Conservation (phyloP, 176 grass and related monocot species). For the Stipa capillata region DNA sequence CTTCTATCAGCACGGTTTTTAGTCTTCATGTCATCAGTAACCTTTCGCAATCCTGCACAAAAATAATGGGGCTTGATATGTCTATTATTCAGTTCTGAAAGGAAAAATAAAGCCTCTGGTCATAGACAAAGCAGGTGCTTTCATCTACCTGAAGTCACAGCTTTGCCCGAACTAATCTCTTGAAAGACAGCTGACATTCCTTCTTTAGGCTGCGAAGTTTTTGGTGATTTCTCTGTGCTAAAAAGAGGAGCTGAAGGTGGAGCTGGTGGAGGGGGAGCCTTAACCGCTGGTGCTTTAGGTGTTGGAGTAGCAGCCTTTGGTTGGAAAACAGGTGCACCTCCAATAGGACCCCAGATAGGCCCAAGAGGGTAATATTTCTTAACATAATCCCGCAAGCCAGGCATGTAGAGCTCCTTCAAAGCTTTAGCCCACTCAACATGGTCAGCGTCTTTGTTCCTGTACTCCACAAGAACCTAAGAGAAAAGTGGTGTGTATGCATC, state of each 20-base stretch:
- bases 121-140: background rate
- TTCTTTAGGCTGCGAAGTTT: constrained; percentile 55
- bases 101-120: background rate
- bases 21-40: constrained; percentile 89
- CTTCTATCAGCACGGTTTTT: constrained; percentile 85
- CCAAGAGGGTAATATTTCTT: constrained; percentile 87
- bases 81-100: background rate
- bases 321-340: constrained; percentile 29
- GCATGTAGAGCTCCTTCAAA: constrained; percentile 85
- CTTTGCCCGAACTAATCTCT: constrained; percentile 75
- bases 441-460: constrained; percentile 83
- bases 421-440: constrained; percentile 97
- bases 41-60: constrained; percentile 74
- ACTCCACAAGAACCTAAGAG: constrained; percentile 83
- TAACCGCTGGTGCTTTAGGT: constrained; percentile 45
- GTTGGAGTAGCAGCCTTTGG: constrained; percentile 47
- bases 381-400: constrained; percentile 87
- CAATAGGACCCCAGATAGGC: constrained; percentile 59
- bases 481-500: background rate
- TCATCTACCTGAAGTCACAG: constrained; percentile 63
- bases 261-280: constrained; percentile 56
- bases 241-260: constrained; percentile 61
- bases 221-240: constrained; percentile 37
- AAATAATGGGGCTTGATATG: constrained; percentile 3
- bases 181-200: constrained; percentile 95